phyloP scores from a whole-genome alignment of 805 yeast species.

The Huiozyma naganishii region DNA sequence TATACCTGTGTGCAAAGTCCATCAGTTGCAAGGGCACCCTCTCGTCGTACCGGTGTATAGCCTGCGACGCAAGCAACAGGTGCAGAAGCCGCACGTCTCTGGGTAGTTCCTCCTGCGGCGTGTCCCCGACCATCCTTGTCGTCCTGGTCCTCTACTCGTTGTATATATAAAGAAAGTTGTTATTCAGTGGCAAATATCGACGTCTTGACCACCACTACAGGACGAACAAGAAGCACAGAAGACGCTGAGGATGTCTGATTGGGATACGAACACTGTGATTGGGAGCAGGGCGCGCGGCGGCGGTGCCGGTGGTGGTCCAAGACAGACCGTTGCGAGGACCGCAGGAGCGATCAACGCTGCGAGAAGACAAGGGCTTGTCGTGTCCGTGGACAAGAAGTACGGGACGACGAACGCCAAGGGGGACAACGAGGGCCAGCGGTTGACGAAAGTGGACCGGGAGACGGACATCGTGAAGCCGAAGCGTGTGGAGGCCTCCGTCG shows the following conservation, averaged over 20 bases:
- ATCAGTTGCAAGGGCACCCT: constrained; percentile 90
- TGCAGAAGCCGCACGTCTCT: constrained; percentile 87
- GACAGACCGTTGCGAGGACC: constrained; percentile 72
- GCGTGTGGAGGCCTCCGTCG: constrained; percentile 75
- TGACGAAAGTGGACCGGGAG: constrained; percentile 85
- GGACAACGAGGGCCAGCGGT: constrained; percentile 87
- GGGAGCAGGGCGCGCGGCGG: constrained; percentile 86
- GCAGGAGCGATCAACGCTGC: constrained; percentile 81
- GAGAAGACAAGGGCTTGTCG: constrained; percentile 80
- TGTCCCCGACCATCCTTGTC: not conserved
- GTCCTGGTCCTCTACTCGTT: not conserved
- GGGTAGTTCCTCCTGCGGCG: constrained; percentile 38
- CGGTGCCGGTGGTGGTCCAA: constrained; percentile 77
- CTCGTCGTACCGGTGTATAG: constrained; percentile 85
- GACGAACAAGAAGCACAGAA: too few species aligned
- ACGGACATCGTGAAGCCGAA: constrained; percentile 90
- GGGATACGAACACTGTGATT: constrained; percentile 86
- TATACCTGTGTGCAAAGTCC: constrained; percentile 92
- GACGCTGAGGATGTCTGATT: constrained; percentile 44
- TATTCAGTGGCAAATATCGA: not conserved
- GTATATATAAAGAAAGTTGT: not conserved
- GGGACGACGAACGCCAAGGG: constrained; percentile 51
- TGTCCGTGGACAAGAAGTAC: constrained; percentile 90
- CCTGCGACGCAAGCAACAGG: constrained; percentile 85
- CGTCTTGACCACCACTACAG: too few species aligned